phyloP scores from a whole-genome alignment of 2,329 filamentous ascomycete species.

The Corynespora cassiicola region DNA sequence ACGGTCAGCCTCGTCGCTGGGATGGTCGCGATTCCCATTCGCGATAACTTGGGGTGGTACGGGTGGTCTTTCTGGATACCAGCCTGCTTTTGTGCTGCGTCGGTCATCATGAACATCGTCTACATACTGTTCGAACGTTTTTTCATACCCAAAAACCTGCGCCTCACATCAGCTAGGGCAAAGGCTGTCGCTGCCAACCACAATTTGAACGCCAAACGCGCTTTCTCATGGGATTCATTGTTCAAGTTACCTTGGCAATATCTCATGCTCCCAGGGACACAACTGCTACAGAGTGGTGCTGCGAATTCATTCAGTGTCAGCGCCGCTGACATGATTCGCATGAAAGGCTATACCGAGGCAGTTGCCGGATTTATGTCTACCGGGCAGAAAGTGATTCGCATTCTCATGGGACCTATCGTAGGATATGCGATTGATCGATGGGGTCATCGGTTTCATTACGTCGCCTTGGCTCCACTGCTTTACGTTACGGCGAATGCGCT shows the following conservation, averaged over 20 bases:
- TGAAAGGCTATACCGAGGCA: slow-evolving; percentile 5
- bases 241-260: slow-evolving; percentile 1
- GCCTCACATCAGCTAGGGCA: slow-evolving; percentile 2
- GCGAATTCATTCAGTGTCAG: slow-evolving; percentile 4
- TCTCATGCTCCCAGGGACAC: slow-evolving; percentile 5
- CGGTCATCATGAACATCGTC: slow-evolving; percentile 2
- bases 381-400: slow-evolving; percentile 3
- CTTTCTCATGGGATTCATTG: no score
- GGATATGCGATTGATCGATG: slow-evolving; percentile 1
- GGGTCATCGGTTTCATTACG: slow-evolving; percentile 6
- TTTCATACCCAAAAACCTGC: neutral
- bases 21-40: slow-evolving; percentile 4
- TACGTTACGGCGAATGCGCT: slow-evolving; percentile 2
- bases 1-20: slow-evolving; percentile 5
- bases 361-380: slow-evolving; percentile 5
- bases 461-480: slow-evolving; percentile 4
- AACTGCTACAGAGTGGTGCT: slow-evolving; percentile 3
- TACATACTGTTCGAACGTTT: slow-evolving; percentile 5
- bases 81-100: slow-evolving; percentile 1
- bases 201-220: no score
- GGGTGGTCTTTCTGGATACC: slow-evolving; percentile 6
- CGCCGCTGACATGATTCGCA: slow-evolving; percentile 8
- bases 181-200: no score
- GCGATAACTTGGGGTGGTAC: slow-evolving; percentile 2
- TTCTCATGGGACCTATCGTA: slow-evolving; percentile 1